Percentiles rank a stretch among this genome's conserved stretches.
These are phyloP conservation scores for Candida chilensis DNA, from an alignment of 805 yeast species.

Conservation along the genomic window DNA sequence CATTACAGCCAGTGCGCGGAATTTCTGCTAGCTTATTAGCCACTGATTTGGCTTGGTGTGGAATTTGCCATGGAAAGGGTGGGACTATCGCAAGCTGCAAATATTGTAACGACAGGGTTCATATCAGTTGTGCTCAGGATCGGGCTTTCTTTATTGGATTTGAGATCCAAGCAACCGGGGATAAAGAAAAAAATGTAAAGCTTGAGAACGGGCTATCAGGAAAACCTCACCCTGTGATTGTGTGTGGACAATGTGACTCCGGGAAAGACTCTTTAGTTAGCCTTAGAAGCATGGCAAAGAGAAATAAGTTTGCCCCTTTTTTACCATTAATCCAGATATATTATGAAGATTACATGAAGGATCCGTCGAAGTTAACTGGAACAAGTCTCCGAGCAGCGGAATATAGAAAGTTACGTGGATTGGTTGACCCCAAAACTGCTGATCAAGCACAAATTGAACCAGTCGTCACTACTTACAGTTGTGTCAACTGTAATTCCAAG, in stretches of 20 bases:
- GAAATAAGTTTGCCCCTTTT: slow-evolving; percentile 12
- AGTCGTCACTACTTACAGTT: background rate
- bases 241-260: slow-evolving; percentile 30
- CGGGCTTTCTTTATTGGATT: slow-evolving; percentile 46
- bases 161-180: slow-evolving; percentile 17
- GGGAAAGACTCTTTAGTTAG: slow-evolving; percentile 9
- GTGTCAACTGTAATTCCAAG: background rate
- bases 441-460: no score
- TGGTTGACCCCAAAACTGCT: no score
- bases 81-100: slow-evolving; percentile 45
- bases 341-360: slow-evolving; percentile 19
- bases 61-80: slow-evolving; percentile 31
- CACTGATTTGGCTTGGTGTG: slow-evolving; percentile 26
- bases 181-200: slow-evolving; percentile 9
- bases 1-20: slow-evolving; percentile 40
- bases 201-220: slow-evolving; percentile 20
- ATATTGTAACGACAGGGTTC: slow-evolving; percentile 29
- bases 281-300: slow-evolving; percentile 18
- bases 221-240: slow-evolving; percentile 29
- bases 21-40: slow-evolving; percentile 16
- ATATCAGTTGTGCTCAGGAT: slow-evolving; percentile 54
- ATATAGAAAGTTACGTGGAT: no score
- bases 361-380: no score
- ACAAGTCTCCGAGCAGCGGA: no score
- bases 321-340: slow-evolving; percentile 31